A percentile compares a stretch with the other conserved stretches of the same genome.
Conservation (phyloP, 495 filamentous ascomycete genomes). For the Podospora appendiculata region DNA sequence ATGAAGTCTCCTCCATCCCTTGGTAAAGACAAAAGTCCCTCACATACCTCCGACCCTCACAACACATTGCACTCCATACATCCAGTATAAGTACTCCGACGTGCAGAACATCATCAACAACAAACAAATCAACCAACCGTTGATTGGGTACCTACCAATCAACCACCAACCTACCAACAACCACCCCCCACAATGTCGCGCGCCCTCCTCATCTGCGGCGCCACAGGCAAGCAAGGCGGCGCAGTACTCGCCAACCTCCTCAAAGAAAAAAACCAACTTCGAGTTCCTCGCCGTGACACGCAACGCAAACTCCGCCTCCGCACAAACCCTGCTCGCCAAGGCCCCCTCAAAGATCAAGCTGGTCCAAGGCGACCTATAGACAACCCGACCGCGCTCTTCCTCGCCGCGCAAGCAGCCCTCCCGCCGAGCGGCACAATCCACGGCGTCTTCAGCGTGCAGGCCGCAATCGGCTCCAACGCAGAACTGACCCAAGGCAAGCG, state of each 20-base stretch:
- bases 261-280: conserved; percentile 30
- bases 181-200: conserved; percentile 16
- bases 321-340: conserved; percentile 35
- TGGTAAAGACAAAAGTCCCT: too few species aligned
- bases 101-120: not conserved
- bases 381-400: conserved; percentile 40
- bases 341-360: conserved; percentile 43
- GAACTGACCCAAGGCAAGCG: conserved; percentile 51
- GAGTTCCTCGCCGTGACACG: conserved; percentile 59
- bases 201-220: conserved; percentile 52
- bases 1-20: too few species aligned
- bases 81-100: too few species aligned
- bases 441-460: conserved; percentile 44
- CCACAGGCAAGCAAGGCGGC: conserved; percentile 63
- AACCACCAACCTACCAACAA: not conserved
- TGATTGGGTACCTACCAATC: not conserved
- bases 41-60: too few species aligned
- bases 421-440: conserved; percentile 30
- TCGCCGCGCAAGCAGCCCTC: conserved; percentile 27
- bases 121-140: not conserved
- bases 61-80: too few species aligned
- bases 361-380: conserved; percentile 47
- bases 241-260: conserved; percentile 48
- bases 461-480: conserved; percentile 15
- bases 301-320: conserved; percentile 39